phyloP scores from a whole-genome alignment of 2,329 filamentous ascomycete species.

The Colletotrichum cordylinicola region DNA sequence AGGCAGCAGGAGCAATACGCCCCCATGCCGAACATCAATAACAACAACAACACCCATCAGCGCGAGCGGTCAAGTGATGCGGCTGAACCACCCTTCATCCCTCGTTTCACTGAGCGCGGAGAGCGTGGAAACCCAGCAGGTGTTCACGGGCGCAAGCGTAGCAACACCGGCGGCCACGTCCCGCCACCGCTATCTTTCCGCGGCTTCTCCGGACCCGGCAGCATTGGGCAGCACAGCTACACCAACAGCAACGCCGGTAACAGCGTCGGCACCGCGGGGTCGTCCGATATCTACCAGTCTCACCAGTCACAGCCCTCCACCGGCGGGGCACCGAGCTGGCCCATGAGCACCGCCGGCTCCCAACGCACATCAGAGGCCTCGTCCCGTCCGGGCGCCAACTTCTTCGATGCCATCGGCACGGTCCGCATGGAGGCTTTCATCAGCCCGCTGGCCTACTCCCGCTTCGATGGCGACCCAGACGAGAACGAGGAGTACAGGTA shows the following conservation, averaged over 20 bases:
- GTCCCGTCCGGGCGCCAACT: slow-evolving; percentile 58
- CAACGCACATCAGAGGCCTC: slow-evolving; percentile 63
- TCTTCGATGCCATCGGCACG: slow-evolving; percentile 89
- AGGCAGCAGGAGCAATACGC: slow-evolving; percentile 45
- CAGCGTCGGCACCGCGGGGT: slow-evolving; percentile 62
- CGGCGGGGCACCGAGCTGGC: slow-evolving; percentile 40
- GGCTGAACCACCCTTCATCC: slow-evolving; percentile 75
- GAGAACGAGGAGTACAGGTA: slow-evolving; percentile 57
- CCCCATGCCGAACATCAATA: slow-evolving; percentile 26
- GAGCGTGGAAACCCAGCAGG: slow-evolving; percentile 55
- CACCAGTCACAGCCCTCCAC: slow-evolving; percentile 50
- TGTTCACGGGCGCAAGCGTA: slow-evolving; percentile 82
- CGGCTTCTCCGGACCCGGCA: slow-evolving; percentile 71
- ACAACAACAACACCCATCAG: slow-evolving; percentile 40
- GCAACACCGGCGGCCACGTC: slow-evolving; percentile 82
- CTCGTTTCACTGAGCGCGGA: slow-evolving; percentile 69
- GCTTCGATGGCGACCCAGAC: slow-evolving; percentile 51
- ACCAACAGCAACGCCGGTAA: slow-evolving; percentile 64
- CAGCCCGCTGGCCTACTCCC: slow-evolving; percentile 59
- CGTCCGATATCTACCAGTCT: slow-evolving; percentile 67
- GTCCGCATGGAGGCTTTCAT: slow-evolving; percentile 98
- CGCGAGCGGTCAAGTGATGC: slow-evolving; percentile 62
- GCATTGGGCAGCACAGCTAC: slow-evolving; percentile 47
- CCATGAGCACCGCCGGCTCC: slow-evolving; percentile 50
- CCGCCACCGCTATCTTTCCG: slow-evolving; percentile 76